Base-by-base conservation (phyloP, 345 rosid species). In the Acer negundo region DNA sequence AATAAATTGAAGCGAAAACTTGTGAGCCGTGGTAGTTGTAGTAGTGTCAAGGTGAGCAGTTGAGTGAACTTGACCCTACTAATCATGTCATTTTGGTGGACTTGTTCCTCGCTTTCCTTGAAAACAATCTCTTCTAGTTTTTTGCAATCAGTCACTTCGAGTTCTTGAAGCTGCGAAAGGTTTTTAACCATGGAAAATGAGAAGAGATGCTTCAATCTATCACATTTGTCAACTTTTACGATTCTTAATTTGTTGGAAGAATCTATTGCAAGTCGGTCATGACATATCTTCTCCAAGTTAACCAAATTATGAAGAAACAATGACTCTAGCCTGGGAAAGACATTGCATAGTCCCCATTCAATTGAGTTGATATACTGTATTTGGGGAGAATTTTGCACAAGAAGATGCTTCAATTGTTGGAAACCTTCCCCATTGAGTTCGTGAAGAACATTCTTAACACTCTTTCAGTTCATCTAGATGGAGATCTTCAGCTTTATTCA, bases 121-220 rank as follows among this genome's bases (percentile, higher is more conserved):
- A 16, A 47, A 42, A 84, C 40, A 46, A 84, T 56, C 74, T 10
- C 65, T 51, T 71, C 17, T 61, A 84, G 3, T 3, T 26, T 47
- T 0, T 15, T 0, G 55, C 87, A 74, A 38, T 13, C 6, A 9
- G 19, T 44, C 24, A 79, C 69, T 20, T 35, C 4, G 1, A 82
- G 70, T 28, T 79, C 67, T 68, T 79, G 78, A 2, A 84, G 67
- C 4, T n/a, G 51, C 11, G 7, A 4, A 10, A 76, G 76, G 10
- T 46, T 70, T 61, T 49, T 31, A 0, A 35, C 65, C 55, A 74
- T 23, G 1, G 83, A 75, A 12, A 69, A 22, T 0, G 72, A 69
- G 28, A 84, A 81, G 10, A 82, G 40, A 77, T 79, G 69, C 73
- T 61, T 67, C 51, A 84, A 28, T 26, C 13, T 17, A 3, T 55